Percentiles rank a stretch among this genome's conserved stretches.
Evolutionary conservation across 176 grass and related monocot species (phyloP).

Genomic region (Poa annua): DNA sequence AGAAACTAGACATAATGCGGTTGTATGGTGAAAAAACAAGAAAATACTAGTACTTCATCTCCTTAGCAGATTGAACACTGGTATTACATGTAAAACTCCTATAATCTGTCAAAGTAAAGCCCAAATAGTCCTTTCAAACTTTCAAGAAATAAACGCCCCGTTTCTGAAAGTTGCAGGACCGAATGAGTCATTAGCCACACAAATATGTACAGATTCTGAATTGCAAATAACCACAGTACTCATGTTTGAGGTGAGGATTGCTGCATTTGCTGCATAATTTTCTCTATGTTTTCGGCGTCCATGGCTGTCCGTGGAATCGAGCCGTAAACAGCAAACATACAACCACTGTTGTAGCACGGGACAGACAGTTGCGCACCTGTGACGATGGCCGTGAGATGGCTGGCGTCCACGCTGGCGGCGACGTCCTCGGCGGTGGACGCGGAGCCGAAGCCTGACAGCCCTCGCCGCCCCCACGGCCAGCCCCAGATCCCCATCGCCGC

Average conservation of each 20-base stretch:
- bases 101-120: background rate
- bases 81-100: background rate
- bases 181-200: background rate
- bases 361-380: constrained; percentile 49
- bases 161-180: background rate
- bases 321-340: background rate
- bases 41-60: background rate
- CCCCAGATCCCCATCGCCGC: constrained; percentile 53
- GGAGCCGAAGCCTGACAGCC: constrained; percentile 58
- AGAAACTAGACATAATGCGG: background rate
- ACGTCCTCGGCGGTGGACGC: constrained; percentile 76
- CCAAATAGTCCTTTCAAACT: too few relatives aligned
- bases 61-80: background rate
- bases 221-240: background rate
- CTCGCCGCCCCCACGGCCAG: constrained; percentile 53
- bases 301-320: background rate
- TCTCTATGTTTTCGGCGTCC: background rate
- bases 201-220: background rate
- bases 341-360: background rate
- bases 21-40: background rate
- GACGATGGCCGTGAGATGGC: constrained; percentile 75
- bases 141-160: background rate
- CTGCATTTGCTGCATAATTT: background rate
- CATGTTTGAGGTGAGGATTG: background rate
- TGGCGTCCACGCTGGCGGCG: constrained; percentile 74